A percentile compares a stretch with the other conserved stretches of the same genome.
Conservation (phyloP, 2,329 filamentous ascomycete species). For the Helotiales sp. region DNA sequence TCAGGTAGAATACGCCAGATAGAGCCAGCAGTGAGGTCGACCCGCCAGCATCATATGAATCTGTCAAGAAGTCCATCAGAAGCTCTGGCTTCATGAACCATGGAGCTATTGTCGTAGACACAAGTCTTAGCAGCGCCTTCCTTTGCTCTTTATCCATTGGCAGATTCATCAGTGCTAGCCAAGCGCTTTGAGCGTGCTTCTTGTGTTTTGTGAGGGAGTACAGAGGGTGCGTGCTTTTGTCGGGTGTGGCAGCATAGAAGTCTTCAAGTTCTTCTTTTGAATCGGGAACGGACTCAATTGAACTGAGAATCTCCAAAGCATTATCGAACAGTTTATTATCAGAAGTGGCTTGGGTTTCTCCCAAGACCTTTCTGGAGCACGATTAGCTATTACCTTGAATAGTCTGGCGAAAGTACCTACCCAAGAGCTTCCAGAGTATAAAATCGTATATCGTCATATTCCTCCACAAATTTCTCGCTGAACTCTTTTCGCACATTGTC, state of each 20-base stretch:
- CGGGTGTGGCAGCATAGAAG: conserved; percentile 65
- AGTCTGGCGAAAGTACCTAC: conserved; percentile 49
- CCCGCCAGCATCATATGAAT: conserved; percentile 85
- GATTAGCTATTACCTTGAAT: conserved; percentile 12
- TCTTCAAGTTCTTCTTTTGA: conserved; percentile 65
- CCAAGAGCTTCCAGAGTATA: conserved; percentile 75
- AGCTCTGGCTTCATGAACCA: conserved; percentile 89
- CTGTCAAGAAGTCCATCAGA: conserved; percentile 94
- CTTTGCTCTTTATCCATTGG: conserved; percentile 70
- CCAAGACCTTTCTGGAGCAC: conserved; percentile 37
- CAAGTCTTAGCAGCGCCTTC: conserved; percentile 73
- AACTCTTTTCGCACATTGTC: conserved; percentile 70
- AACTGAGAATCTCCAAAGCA: conserved; percentile 61
- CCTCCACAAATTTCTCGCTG: conserved; percentile 72
- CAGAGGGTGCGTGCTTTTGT: conserved; percentile 67
- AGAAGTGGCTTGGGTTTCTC: conserved; percentile 32
- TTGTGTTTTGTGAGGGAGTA: conserved; percentile 70
- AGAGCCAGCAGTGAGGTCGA: conserved; percentile 85
- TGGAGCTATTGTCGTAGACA: conserved; percentile 77
- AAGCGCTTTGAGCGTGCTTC: conserved; percentile 80
- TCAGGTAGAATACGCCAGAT: conserved; percentile 92
- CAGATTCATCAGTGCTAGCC: conserved; percentile 74
- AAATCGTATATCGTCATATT: conserved; percentile 82
- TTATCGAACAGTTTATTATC: conserved; percentile 48
- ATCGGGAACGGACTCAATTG: conserved; percentile 70